phyloP scores from a whole-genome alignment of 1,284 basidiomycete species.

The Cutaneotrichosporon mucoides region DNA sequence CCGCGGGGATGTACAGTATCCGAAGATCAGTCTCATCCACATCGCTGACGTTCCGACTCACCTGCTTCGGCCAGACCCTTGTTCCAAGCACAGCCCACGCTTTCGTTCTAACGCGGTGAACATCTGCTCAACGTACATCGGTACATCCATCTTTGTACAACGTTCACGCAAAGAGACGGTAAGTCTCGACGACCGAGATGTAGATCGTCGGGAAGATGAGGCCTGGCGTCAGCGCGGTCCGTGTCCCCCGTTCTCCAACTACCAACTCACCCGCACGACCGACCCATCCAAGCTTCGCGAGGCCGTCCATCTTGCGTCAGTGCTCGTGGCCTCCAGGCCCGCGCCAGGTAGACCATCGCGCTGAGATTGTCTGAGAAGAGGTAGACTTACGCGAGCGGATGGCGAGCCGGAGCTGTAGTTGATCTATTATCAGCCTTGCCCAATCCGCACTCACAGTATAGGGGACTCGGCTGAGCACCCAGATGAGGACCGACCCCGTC shows the following conservation, averaged over 20 bases:
- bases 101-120: too few species aligned
- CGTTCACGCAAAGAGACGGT: background rate
- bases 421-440: constrained; percentile 9
- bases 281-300: constrained; percentile 23
- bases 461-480: constrained; percentile 27
- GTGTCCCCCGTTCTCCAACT: too few species aligned
- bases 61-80: too few species aligned
- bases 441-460: constrained; percentile 28
- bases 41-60: too few species aligned
- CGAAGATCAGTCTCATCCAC: too few species aligned
- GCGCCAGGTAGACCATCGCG: background rate
- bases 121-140: too few species aligned
- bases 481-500: constrained; percentile 21
- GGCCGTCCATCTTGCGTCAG: constrained; percentile 15
- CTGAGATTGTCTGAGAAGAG: too few species aligned
- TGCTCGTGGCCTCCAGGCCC: background rate
- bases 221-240: background rate
- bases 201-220: constrained; percentile 3
- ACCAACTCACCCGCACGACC: constrained; percentile 12
- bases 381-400: background rate
- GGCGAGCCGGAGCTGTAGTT: constrained; percentile 23
- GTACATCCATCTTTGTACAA: too few species aligned
- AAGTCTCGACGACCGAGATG: background rate
- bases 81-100: too few species aligned
- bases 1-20: too few species aligned